Base-by-base conservation (phyloP, 1,284 basidiomycete genomes). In the Moesziomyces antarcticus region DNA sequence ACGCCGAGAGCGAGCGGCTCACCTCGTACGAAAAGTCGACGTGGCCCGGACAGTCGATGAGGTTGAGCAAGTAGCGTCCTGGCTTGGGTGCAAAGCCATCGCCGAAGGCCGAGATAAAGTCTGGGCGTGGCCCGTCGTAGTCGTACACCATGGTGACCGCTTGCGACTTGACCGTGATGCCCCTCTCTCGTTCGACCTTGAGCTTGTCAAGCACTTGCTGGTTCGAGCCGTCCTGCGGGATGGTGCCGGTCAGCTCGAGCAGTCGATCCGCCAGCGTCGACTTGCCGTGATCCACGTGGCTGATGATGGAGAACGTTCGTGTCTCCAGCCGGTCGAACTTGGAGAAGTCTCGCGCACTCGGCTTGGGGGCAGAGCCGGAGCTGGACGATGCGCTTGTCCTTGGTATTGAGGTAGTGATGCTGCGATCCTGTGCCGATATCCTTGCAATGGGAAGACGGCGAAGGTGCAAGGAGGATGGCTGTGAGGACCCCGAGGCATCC, bases 111-210 rank as follows among this genome's bases (percentile, higher is more conserved):
- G 73, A 54, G 47, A 69, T 35, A 25, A 59, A 63, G 53, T 57
- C 58, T 33, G 63, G 50, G 3, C 59, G 50, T 7, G 65, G 56
- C 21, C 73, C 58, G 46, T 67, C 59, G 60, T 75, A 69, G 48
- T 67, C 59, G 62, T 83, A 81, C 25, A 81, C 60, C 82, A 83
- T 83, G 30, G 79, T 79, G 37, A 83, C 82, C 5, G 82, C 78
- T 56, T 83, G 57, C 27, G 83, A 81, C 86, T 81, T 81, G 90
- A 93, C 93, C 44, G 93, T 95, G 56, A 95, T 96, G 30, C 94
- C 96, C 45, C 96, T 88, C 84, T 99, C 96, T 53, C 93, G 87
- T 84, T 99, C 95, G 1, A 99, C 95, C 84, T 97, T 97, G 57
- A 99, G 88, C 56, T 76, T 81, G 67, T 84, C 83, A 1, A 84